These are phyloP conservation scores for Hypoxylon lenormandii DNA, from an alignment of 495 filamentous ascomycete genomes.

Conservation along the genomic window DNA sequence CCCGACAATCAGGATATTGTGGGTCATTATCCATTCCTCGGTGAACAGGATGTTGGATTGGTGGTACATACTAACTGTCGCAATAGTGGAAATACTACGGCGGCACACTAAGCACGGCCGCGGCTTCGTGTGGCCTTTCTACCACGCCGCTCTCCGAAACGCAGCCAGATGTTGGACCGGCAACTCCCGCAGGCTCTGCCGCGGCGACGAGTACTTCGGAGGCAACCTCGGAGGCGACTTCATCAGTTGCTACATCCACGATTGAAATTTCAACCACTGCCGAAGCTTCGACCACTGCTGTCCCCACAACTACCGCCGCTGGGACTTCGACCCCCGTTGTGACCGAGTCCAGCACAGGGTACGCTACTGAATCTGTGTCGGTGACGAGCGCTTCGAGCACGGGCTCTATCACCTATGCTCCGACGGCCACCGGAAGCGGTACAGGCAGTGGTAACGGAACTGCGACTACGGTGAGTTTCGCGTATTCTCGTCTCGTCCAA, in stretches of 20 bases:
- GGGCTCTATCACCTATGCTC: conserved; percentile 1
- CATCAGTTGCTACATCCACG: conserved; percentile 5
- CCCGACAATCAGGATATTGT: conserved; percentile 54
- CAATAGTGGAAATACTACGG: conserved; percentile 65
- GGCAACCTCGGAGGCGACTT: conserved; percentile 3
- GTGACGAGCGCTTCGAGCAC: not conserved
- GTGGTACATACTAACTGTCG: conserved; percentile 42
- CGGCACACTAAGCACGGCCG: conserved; percentile 50
- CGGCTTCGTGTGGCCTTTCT: conserved; percentile 55
- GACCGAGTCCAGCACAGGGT: conserved; percentile 14
- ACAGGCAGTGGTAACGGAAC: conserved; percentile 27
- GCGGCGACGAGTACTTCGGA: not conserved
- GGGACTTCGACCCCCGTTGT: not conserved
- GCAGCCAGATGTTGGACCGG: conserved; percentile 43
- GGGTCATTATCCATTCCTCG: too few relatives aligned
- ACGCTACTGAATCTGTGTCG: conserved; percentile 4
- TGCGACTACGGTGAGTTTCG: conserved; percentile 30
- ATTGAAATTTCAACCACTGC: conserved; percentile 13
- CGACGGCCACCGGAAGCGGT: conserved; percentile 24
- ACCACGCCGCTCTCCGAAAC: conserved; percentile 53
- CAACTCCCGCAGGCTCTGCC: conserved; percentile 31
- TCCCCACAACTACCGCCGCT: not conserved
- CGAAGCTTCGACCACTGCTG: conserved; percentile 8
- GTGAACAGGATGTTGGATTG: too few relatives aligned
- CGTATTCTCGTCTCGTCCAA: not conserved